phyloP scores from a whole-genome alignment of 306 rosid genomes.

The Argentina anserina region DNA sequence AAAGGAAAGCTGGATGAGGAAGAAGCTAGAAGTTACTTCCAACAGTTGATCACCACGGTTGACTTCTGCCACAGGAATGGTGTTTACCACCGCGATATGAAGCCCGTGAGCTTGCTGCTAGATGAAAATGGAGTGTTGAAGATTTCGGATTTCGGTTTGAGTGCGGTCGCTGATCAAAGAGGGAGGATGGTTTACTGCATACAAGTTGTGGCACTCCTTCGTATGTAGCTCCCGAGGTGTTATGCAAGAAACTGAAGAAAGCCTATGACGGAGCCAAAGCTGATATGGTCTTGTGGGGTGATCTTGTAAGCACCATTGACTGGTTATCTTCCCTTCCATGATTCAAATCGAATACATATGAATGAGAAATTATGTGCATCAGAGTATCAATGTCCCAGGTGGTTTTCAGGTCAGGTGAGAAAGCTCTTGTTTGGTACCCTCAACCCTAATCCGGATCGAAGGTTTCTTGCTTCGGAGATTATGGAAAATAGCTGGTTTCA shows the following conservation, averaged over 20 bases:
- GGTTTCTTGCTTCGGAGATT: conserved; percentile 36
- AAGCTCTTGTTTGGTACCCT: conserved; percentile 36
- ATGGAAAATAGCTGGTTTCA: conserved; percentile 42
- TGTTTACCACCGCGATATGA: conserved; percentile 56
- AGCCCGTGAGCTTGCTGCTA: conserved; percentile 51
- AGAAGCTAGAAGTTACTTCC: conserved; percentile 38
- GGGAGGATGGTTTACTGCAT: conserved; percentile 42
- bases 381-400: conserved; percentile 40
- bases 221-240: conserved; percentile 57
- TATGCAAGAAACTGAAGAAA: conserved; percentile 31
- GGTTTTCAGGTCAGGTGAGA: conserved; percentile 43
- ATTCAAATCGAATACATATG: conserved; percentile 36
- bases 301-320: conserved; percentile 48
- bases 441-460: conserved; percentile 47
- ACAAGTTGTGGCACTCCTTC: conserved; percentile 57
- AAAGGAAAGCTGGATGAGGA: conserved; percentile 51
- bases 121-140: conserved; percentile 48
- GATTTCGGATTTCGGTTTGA: conserved; percentile 55
- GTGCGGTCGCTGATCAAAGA: conserved; percentile 42
- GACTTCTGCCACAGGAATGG: conserved; percentile 62
- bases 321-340: conserved; percentile 45
- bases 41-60: conserved; percentile 46
- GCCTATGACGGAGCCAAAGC: conserved; percentile 62
- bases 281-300: conserved; percentile 65
- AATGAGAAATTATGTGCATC: conserved; percentile 39